These are phyloP conservation scores for Penicillium bovifimosum DNA, from an alignment of 495 filamentous ascomycete species.

Conservation along the genomic window DNA sequence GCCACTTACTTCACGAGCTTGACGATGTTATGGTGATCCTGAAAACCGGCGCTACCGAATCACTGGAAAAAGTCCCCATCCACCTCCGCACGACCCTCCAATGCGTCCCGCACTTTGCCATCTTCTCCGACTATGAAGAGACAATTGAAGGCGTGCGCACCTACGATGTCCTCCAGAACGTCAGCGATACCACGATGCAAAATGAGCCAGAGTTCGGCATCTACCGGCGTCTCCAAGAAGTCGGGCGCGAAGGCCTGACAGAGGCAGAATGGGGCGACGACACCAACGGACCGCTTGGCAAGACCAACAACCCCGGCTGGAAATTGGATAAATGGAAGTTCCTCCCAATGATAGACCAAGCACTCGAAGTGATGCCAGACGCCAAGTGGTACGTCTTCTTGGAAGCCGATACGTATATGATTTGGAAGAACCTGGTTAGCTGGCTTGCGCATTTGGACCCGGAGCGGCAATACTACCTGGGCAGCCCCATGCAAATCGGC, in stretches of 20 bases:
- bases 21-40: conserved; percentile 38
- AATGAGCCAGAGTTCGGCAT: conserved; percentile 40
- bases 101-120: conserved; percentile 37
- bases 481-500: conserved; percentile 39
- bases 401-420: conserved; percentile 58
- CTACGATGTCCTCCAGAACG: conserved; percentile 38
- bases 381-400: conserved; percentile 61
- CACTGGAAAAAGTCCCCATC: conserved; percentile 32
- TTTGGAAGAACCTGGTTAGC: conserved; percentile 56
- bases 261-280: conserved; percentile 27
- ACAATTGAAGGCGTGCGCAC: conserved; percentile 33
- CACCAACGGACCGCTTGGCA: conserved; percentile 32
- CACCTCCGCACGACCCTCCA: conserved; percentile 38
- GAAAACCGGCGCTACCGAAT: conserved; percentile 42
- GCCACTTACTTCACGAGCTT: conserved; percentile 17
- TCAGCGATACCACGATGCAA: conserved; percentile 27
- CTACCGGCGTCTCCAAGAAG: conserved; percentile 35
- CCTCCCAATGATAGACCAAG: conserved; percentile 53
- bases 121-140: conserved; percentile 47
- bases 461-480: conserved; percentile 47
- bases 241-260: conserved; percentile 32
- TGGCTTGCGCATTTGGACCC: conserved; percentile 51
- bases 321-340: conserved; percentile 65
- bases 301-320: conserved; percentile 47
- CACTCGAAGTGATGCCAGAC: conserved; percentile 46